These are phyloP conservation scores for Raffaelea arxii DNA, from an alignment of 2,329 filamentous ascomycete species.

Conservation along the genomic window DNA sequence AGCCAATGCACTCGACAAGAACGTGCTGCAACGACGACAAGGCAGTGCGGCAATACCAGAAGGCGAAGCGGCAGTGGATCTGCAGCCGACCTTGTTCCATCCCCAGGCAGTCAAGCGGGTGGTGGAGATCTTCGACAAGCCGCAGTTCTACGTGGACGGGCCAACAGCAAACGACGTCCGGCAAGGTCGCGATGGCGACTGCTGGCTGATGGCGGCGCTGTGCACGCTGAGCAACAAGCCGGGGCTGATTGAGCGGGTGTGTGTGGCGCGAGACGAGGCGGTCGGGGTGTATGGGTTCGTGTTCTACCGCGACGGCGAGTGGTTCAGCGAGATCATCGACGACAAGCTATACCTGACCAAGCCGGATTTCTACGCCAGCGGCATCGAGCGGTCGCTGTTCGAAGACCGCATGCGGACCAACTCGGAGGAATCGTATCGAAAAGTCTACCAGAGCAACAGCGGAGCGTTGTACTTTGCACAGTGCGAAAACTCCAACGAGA, in stretches of 20 bases:
- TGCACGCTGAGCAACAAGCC: slow-evolving; percentile 67
- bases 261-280: slow-evolving; percentile 60
- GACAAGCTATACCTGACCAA: slow-evolving; percentile 49
- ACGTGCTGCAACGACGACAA: too few species aligned
- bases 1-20: too few species aligned
- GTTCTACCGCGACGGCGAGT: slow-evolving; percentile 72
- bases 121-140: slow-evolving; percentile 64
- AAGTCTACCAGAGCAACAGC: slow-evolving; percentile 57
- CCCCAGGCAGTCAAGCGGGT: slow-evolving; percentile 58
- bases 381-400: slow-evolving; percentile 36
- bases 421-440: slow-evolving; percentile 49
- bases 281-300: slow-evolving; percentile 81
- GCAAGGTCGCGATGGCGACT: slow-evolving; percentile 71
- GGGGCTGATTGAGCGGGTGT: slow-evolving; percentile 62
- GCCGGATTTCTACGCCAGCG: slow-evolving; percentile 51
- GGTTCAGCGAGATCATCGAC: slow-evolving; percentile 50
- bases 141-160: slow-evolving; percentile 68
- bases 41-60: too few species aligned
- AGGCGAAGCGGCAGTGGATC: too few species aligned
- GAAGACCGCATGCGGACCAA: slow-evolving; percentile 38
- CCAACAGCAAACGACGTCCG: slow-evolving; percentile 68
- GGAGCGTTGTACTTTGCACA: slow-evolving; percentile 61
- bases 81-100: slow-evolving; percentile 19
- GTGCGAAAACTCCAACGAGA: slow-evolving; percentile 60
- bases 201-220: slow-evolving; percentile 76